Evolutionary conservation across 2,329 filamentous ascomycete species (phyloP).

Genomic region (Trichoderma simmonsii): DNA sequence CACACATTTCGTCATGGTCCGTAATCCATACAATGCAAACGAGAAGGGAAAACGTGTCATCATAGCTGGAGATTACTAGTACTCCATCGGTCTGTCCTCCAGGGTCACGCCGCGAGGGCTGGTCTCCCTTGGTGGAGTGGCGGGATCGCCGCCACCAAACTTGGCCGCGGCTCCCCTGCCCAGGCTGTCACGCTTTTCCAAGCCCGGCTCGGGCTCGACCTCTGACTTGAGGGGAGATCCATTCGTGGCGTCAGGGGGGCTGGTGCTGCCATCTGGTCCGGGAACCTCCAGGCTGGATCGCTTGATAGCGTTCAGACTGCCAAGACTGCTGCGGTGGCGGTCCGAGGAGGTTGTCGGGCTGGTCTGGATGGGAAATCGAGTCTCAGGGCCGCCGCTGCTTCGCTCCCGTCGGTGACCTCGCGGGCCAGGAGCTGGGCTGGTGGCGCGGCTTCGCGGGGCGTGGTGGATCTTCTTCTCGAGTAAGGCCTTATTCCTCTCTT

Average conservation of each 20-base stretch:
- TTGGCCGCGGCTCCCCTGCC: slow-evolving; percentile 44
- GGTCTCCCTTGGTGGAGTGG: slow-evolving; percentile 31
- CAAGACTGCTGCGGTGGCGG: slow-evolving; percentile 49
- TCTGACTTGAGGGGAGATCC: slow-evolving; percentile 32
- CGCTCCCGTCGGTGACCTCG: slow-evolving; percentile 72
- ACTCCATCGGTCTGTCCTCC: slow-evolving; percentile 52
- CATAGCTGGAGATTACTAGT: slow-evolving; percentile 33
- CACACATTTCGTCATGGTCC: slow-evolving; percentile 19
- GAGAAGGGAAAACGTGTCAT: not conserved
- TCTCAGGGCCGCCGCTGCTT: slow-evolving; percentile 69
- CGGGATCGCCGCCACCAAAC: slow-evolving; percentile 46
- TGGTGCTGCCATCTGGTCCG: slow-evolving; percentile 46
- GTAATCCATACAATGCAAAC: slow-evolving; percentile 20
- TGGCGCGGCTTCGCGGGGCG: slow-evolving; percentile 66
- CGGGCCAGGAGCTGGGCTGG: slow-evolving; percentile 65
- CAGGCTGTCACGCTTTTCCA: slow-evolving; percentile 64
- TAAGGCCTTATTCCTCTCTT: slow-evolving; percentile 82
- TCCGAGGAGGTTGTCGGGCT: slow-evolving; percentile 57
- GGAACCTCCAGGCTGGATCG: slow-evolving; percentile 81
- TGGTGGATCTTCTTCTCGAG: slow-evolving; percentile 57
- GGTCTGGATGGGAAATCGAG: slow-evolving; percentile 79
- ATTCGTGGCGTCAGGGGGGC: slow-evolving; percentile 42
- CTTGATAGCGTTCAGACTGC: slow-evolving; percentile 50
- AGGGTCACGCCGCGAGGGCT: slow-evolving; percentile 46
- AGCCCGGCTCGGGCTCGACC: slow-evolving; percentile 22